These are phyloP conservation scores for Cladosporium sp. DNA, from an alignment of 2,329 filamentous ascomycete species.

Conservation along the genomic window DNA sequence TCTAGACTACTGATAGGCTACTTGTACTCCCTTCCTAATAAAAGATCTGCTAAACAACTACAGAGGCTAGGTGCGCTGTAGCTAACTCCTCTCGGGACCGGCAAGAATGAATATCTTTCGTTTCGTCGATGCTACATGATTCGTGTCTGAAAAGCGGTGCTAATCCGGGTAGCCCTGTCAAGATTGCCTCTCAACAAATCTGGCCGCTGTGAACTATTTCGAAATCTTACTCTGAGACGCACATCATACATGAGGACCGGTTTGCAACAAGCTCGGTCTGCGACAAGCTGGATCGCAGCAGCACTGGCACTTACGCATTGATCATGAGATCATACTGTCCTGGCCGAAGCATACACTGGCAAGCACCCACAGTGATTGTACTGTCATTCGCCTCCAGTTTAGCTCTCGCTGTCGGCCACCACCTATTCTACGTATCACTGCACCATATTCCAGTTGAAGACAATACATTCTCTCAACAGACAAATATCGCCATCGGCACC, in stretches of 20 bases:
- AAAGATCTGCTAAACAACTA: neutral
- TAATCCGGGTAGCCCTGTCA: neutral
- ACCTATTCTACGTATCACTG: slow-evolving; percentile 23
- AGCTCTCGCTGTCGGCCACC: slow-evolving; percentile 23
- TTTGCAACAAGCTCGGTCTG: neutral
- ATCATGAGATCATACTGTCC: neutral
- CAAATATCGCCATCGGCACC: slow-evolving; percentile 24
- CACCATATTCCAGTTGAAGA: slow-evolving; percentile 13
- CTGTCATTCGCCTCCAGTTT: slow-evolving; percentile 13
- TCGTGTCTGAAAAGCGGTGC: neutral
- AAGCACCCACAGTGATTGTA: slow-evolving; percentile 15
- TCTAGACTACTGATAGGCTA: neutral
- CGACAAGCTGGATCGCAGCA: neutral
- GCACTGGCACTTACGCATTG: neutral
- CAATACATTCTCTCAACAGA: slow-evolving; percentile 22
- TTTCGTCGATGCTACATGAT: neutral
- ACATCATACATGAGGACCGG: neutral
- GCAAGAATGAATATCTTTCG: neutral
- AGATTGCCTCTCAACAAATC: neutral
- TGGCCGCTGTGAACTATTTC: neutral
- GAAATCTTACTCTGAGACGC: neutral
- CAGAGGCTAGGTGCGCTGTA: neutral
- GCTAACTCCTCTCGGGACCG: too few relatives aligned
- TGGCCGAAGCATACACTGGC: slow-evolving; percentile 20
- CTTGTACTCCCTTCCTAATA: neutral